Evolutionary conservation across 805 yeast genomes (phyloP), one percentile per base, ranked within the genome.

Genomic region (Ogataea nonfermentans): DNA sequence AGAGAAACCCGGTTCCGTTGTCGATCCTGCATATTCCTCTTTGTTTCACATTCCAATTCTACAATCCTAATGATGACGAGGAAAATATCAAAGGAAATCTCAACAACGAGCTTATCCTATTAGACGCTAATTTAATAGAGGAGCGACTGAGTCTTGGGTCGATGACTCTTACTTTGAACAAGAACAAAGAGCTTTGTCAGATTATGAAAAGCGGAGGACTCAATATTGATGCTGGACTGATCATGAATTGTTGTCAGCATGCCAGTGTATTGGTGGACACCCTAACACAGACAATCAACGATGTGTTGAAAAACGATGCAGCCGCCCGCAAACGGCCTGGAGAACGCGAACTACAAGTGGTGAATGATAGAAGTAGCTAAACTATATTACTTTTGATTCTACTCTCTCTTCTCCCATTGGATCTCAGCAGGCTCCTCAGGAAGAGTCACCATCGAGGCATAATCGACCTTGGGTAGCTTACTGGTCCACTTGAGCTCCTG

Each of bases 101-200:
- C 23, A 74, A 73, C 47, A 66, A 65, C 22, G 87, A 84, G 51
- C 70, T 83, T 17, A 73, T 79, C 9, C 61, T 88, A 4, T 68
- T 85, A 20, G 99, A 91, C 63, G 84, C 96, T 1, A 78, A 80
- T 11, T 65, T 78, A 32, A 73, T 78, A 35, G 99, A 91, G 62
- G 96, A 90, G 56, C 61, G 71, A 12, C 62, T 88, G 14, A 71
- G 91, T 44, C 82, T 80, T 32, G 95, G 97, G 16, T 75, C 78
- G 2, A 69, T 91, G 63, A 86, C 95, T 1, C 78, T 93, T 23
- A 88, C 99, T 0, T 64, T 90, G 41, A 93, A 93, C 60, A 87
- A 84, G 51, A 91, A 91, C 57, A 76, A 91, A 49, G 99, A 93
- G 55, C 68, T 93, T 6, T 90, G 95, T 34, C 99, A 93, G 59